Percentiles rank a stretch among this genome's conserved stretches.
Evolutionary conservation across 306 rosid species (phyloP).

Genomic region (Lathyrus tuberosus): DNA sequence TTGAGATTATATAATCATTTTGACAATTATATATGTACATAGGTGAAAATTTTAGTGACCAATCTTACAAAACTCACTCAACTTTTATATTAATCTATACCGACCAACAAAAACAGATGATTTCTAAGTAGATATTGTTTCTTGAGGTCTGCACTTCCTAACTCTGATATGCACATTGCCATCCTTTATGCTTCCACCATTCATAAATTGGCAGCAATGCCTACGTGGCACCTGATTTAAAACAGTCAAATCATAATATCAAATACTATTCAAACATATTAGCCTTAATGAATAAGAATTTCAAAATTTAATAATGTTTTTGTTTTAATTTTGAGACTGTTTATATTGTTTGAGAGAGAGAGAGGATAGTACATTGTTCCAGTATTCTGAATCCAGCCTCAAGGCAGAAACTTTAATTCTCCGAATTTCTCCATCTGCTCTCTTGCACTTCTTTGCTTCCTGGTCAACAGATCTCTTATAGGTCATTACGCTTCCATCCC

Average conservation of each 20-base stretch:
- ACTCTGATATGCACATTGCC: slow-evolving; percentile 60
- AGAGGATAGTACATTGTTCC: slow-evolving; percentile 60
- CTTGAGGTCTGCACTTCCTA: slow-evolving; percentile 69
- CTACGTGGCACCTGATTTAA: slow-evolving; percentile 66
- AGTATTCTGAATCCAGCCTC: slow-evolving; percentile 64
- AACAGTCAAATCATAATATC: slow-evolving; percentile 41
- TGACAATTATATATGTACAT: slow-evolving; percentile 43
- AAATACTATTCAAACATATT: slow-evolving; percentile 15
- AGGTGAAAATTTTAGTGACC: slow-evolving; percentile 24
- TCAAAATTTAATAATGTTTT: not conserved
- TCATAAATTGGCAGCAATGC: slow-evolving; percentile 75
- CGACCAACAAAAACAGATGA: slow-evolving; percentile 23
- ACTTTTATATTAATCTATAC: slow-evolving; percentile 23
- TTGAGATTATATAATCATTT: slow-evolving; percentile 16
- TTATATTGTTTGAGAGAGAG: not conserved
- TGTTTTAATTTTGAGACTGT: not conserved
- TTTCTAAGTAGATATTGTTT: slow-evolving; percentile 59
- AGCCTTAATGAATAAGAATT: not conserved
- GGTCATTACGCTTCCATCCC: slow-evolving; percentile 56
- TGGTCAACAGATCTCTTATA: slow-evolving; percentile 48
- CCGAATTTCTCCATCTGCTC: slow-evolving; percentile 37
- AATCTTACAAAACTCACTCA: slow-evolving; percentile 34
- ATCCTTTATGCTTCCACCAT: slow-evolving; percentile 49
- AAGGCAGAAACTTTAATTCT: slow-evolving; percentile 60
- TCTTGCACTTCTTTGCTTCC: slow-evolving; percentile 45